Evolutionary conservation across 2,329 filamentous ascomycete genomes (phyloP), one percentile per base, ranked within the genome.

Genomic region (Bipolaris sorokiniana): DNA sequence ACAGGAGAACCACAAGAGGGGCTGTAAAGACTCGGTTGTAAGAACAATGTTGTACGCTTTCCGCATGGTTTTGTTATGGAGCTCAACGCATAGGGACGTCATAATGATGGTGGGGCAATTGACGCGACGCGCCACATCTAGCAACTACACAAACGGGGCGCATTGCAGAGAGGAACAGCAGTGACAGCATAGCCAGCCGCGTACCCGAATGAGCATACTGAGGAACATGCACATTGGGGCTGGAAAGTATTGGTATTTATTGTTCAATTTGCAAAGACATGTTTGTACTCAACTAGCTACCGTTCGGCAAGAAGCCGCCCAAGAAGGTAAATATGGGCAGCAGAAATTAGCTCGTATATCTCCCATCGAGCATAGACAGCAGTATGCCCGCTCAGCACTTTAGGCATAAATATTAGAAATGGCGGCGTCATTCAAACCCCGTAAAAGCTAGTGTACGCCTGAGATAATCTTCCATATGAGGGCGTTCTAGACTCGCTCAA

Each of bases 31-130:
- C 9, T 41, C 22, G 18, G 45, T 56, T 38, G 48, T 53, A 44
- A 28, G 34, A 60, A 33, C n/a, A 38, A 26, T 54, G 28, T 23
- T 61, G 44, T 44, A 53, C 55, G 52, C 51, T 55, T 56, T 37
- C 34, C 31, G 20, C 42, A 45, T 51, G 52, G 51, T 59, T 58
- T 58, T 58, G 51, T 58, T 44, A 44, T 56, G 56, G 59, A 66
- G 49, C 56, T 56, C 48, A 33, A 37, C 16, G 23, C 48, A 38
- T 47, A 18, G 28, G 47, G 53, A 66, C 63, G 63, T 66, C 63
- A 66, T 66, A 36, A 66, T 63, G 61, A 64, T 64, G 54, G 63
- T 46, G 63, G 63, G 63, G 62, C 51, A 56, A 56, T 58, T 40
- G 48, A 60, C 57, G 57, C 60, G 54, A 64, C 62, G 61, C 61